A percentile compares a stretch with the other conserved stretches of the same genome.
Conservation (phyloP, 192 early-diverging fungal genomes). For the Rhizoclosmatium sp. region DNA sequence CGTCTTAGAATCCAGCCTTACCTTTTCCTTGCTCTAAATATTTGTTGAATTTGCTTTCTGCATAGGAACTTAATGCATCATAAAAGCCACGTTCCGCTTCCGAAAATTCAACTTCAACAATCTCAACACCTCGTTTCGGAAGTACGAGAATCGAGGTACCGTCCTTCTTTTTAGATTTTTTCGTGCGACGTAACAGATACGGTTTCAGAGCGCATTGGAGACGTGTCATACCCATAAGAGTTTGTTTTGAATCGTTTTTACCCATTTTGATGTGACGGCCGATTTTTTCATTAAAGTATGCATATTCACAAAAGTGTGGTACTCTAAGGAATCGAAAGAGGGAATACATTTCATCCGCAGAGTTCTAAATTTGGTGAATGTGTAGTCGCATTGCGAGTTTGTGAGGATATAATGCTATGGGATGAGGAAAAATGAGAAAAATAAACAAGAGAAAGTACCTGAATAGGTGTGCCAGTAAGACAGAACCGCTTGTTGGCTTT, state of each 20-base stretch:
- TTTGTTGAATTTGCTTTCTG: not conserved
- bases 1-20: not conserved
- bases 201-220: not conserved
- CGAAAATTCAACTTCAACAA: not conserved
- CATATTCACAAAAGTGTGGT: constrained; percentile 59
- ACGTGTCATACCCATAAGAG: not conserved
- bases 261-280: not conserved
- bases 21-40: not conserved
- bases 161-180: not conserved
- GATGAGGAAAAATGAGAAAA: too few relatives aligned
- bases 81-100: constrained; percentile 10
- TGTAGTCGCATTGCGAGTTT: not conserved
- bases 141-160: not conserved
- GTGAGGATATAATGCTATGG: not conserved
- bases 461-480: constrained; percentile 48
- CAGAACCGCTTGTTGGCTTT: constrained; percentile 43
- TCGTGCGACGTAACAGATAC: constrained; percentile 12
- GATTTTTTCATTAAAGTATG: constrained; percentile 33
- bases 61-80: not conserved
- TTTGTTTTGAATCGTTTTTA: not conserved
- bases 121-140: not conserved
- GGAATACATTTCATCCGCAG: constrained; percentile 74
- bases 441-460: not conserved
- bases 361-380: constrained; percentile 58
- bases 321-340: constrained; percentile 74